Evolutionary conservation across 768 basidiomycete genomes (phyloP).

Genomic region (Russula sp.): DNA sequence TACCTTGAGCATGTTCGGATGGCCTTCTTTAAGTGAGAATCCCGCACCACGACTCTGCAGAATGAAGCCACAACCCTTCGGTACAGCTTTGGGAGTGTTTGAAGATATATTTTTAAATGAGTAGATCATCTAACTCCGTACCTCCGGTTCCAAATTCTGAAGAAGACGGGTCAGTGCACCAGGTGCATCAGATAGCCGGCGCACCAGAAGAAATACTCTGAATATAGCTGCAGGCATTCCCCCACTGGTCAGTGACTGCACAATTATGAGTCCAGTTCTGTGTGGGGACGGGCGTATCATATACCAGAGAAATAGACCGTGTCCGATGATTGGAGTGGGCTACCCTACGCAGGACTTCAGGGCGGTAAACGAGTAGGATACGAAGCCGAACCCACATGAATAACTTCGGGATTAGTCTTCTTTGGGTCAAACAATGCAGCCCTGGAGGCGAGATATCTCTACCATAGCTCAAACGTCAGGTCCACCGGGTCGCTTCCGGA

Average conservation of each 20-base stretch:
- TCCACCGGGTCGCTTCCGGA: background rate
- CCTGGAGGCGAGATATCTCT: slow-evolving; percentile 82
- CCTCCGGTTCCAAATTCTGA: slow-evolving; percentile 88
- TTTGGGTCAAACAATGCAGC: slow-evolving; percentile 74
- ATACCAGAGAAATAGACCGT: slow-evolving; percentile 91
- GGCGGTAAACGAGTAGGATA: background rate
- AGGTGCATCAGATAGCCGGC: slow-evolving; percentile 30
- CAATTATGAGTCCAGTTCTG: background rate
- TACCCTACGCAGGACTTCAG: slow-evolving; percentile 50
- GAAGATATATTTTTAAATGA: background rate
- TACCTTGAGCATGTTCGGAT: slow-evolving; percentile 82
- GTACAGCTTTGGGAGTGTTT: slow-evolving; percentile 56
- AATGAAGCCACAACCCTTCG: slow-evolving; percentile 93
- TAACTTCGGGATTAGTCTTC: slow-evolving; percentile 61
- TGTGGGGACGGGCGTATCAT: slow-evolving; percentile 15
- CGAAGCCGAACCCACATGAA: slow-evolving; percentile 42
- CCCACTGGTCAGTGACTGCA: slow-evolving; percentile 78
- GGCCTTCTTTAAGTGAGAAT: slow-evolving; percentile 74
- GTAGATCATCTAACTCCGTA: slow-evolving; percentile 32
- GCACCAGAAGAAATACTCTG: slow-evolving; percentile 83
- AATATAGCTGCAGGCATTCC: slow-evolving; percentile 86
- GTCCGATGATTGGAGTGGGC: slow-evolving; percentile 81
- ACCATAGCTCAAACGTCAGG: background rate
- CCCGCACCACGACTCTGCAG: slow-evolving; percentile 91
- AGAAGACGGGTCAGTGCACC: background rate